A percentile compares a stretch with the other conserved stretches of the same genome.
phyloP scores from a whole-genome alignment of 2,329 filamentous ascomycete species.

The Cercospora sesami region DNA sequence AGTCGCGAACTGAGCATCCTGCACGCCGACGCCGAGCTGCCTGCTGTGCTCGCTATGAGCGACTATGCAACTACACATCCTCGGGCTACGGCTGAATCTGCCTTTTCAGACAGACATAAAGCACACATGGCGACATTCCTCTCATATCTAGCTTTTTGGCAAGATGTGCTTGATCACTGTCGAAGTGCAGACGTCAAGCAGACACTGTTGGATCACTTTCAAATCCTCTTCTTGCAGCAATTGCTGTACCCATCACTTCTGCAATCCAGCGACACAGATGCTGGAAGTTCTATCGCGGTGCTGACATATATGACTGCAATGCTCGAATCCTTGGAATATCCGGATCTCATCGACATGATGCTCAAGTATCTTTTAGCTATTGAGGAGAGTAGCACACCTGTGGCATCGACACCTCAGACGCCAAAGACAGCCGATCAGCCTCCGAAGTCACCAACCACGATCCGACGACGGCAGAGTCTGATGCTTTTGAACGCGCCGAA shows the following conservation, averaged over 20 bases:
- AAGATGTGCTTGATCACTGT: conserved; percentile 96
- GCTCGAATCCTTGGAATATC: conserved; percentile 85
- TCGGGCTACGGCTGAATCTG: conserved; percentile 69
- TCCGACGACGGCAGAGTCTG: conserved; percentile 82
- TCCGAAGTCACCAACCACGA: conserved; percentile 56
- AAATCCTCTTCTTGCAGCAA: conserved; percentile 93
- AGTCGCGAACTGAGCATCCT: conserved; percentile 79
- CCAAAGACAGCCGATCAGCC: conserved; percentile 58
- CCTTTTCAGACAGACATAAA: conserved; percentile 73
- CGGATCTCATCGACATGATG: conserved; percentile 90
- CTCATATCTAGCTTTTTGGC: conserved; percentile 95
- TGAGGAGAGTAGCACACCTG: conserved; percentile 54
- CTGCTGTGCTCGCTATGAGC: conserved; percentile 81
- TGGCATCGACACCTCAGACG: conserved; percentile 51
- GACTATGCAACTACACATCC: conserved; percentile 77
- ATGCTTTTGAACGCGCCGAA: conserved; percentile 80
- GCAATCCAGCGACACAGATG: conserved; percentile 95
- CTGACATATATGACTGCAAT: conserved; percentile 90
- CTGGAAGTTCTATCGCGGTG: conserved; percentile 93
- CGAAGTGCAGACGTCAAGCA: conserved; percentile 87
- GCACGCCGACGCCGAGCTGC: conserved; percentile 70
- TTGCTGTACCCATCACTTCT: conserved; percentile 92
- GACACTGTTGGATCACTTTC: conserved; percentile 92
- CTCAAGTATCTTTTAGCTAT: conserved; percentile 88
- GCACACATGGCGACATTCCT: conserved; percentile 90